Evolutionary conservation across 305 asterid genomes (phyloP).

Genomic region (Stenogyne calaminthoides): DNA sequence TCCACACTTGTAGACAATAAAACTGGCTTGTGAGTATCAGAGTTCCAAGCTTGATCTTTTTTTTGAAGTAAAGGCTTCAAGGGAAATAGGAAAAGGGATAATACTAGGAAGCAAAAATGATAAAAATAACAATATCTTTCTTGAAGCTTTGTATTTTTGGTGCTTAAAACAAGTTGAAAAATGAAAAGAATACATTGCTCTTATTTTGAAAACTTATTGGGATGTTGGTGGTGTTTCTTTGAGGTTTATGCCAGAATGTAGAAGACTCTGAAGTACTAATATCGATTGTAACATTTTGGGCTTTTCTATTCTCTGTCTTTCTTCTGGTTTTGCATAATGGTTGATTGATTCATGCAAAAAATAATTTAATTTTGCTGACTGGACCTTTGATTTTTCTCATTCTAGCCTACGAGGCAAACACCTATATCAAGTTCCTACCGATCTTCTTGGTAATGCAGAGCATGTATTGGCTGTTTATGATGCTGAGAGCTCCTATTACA

Average conservation of each 20-base stretch:
- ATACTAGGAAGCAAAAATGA: conserved; percentile 1
- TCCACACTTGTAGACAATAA: conserved; percentile 1
- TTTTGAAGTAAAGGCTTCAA: conserved; percentile 16
- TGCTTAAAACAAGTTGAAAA: conserved; percentile 19
- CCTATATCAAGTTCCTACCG: conserved; percentile 76
- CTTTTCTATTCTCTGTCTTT: conserved; percentile 5
- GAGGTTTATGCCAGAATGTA: background rate
- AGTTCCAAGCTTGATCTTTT: conserved; percentile 14
- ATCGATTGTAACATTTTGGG: background rate
- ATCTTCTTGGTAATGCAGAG: conserved; percentile 63
- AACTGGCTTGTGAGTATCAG: background rate
- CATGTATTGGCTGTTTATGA: conserved; percentile 76
- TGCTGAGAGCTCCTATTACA: conserved; percentile 56
- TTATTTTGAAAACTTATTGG: conserved; percentile 8
- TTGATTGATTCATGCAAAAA: background rate
- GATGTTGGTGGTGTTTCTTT: conserved; percentile 4
- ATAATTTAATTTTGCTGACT: conserved; percentile 20
- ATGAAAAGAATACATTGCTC: conserved; percentile 2
- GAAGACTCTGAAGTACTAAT: conserved; percentile 11
- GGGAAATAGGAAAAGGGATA: conserved; percentile 5
- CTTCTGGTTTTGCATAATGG: conserved; percentile 23
- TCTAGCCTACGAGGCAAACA: conserved; percentile 88
- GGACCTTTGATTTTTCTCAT: conserved; percentile 25
- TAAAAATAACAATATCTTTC: background rate
- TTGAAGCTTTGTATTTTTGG: conserved; percentile 17